Evolutionary conservation across 257 asterid species (phyloP).

Genomic region (Petunia axillaris): DNA sequence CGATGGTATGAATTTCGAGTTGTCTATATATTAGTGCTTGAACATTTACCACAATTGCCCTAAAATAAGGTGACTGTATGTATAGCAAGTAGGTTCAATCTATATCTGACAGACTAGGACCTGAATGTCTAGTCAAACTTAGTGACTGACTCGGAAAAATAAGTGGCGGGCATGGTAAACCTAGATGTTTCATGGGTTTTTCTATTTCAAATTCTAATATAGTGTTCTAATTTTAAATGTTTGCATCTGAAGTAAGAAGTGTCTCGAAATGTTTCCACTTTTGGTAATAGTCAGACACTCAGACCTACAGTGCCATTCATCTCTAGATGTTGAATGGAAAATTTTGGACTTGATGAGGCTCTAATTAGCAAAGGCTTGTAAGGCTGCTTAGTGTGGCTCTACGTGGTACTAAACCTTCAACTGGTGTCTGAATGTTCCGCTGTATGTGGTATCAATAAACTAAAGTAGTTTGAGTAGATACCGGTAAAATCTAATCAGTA

Average conservation of each 20-base stretch:
- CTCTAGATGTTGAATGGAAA: background rate
- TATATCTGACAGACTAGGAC: background rate
- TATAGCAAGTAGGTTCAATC: background rate
- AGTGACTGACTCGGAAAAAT: background rate
- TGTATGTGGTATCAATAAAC: background rate
- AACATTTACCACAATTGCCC: background rate
- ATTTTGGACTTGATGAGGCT: background rate
- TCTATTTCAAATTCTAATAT: background rate
- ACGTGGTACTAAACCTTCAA: background rate
- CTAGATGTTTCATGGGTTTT: background rate
- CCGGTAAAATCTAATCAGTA: background rate
- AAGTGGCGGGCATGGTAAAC: background rate
- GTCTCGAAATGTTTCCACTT: background rate
- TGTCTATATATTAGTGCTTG: background rate
- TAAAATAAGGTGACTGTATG: background rate
- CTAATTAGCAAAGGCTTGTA: too few relatives aligned
- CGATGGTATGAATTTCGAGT: background rate
- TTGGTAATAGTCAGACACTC: background rate
- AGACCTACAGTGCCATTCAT: background rate
- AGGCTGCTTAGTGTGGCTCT: too few relatives aligned
- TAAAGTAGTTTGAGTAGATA: conserved; percentile 21
- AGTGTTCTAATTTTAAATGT: background rate
- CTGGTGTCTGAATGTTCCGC: background rate
- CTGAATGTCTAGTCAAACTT: background rate
- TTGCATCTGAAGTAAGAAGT: background rate